These are phyloP conservation scores for Phialocephala sp. DNA, from an alignment of 2,329 filamentous ascomycete genomes.

Conservation along the genomic window DNA sequence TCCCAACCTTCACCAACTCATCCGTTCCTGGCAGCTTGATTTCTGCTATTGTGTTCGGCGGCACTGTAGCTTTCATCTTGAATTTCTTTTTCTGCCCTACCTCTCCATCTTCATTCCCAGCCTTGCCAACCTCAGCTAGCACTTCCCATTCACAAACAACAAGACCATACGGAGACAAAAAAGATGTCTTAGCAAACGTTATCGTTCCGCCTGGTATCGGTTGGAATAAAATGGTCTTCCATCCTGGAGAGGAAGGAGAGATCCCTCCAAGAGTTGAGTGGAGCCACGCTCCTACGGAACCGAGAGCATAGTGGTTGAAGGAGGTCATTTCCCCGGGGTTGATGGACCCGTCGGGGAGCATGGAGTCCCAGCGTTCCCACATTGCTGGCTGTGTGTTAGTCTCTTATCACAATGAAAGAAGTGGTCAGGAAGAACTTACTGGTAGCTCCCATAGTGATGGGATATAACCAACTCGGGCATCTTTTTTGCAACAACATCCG, in stretches of 20 bases:
- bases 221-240: constrained; percentile 40
- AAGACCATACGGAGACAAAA: constrained; percentile 41
- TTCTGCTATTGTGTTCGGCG: constrained; percentile 32
- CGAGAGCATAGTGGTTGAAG: constrained; percentile 40
- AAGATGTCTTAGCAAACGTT: constrained; percentile 39
- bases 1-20: constrained; percentile 27
- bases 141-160: constrained; percentile 35
- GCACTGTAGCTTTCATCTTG: constrained; percentile 28
- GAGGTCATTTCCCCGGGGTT: constrained; percentile 38
- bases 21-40: constrained; percentile 37
- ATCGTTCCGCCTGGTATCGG: constrained; percentile 43
- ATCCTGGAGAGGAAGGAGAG: constrained; percentile 38
- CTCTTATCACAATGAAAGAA: too few species aligned
- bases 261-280: constrained; percentile 44
- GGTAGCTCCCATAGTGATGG: constrained; percentile 39
- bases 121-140: not conserved
- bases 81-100: constrained; percentile 19
- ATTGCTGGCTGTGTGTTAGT: constrained; percentile 16
- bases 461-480: constrained; percentile 43
- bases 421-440: constrained; percentile 18
- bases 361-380: constrained; percentile 40
- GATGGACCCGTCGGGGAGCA: constrained; percentile 36
- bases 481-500: constrained; percentile 46
- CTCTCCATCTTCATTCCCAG: not conserved
- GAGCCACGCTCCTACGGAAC: constrained; percentile 33